These are phyloP conservation scores for Xylaria bambusicola DNA, from an alignment of 495 filamentous ascomycete species.

Conservation along the genomic window DNA sequence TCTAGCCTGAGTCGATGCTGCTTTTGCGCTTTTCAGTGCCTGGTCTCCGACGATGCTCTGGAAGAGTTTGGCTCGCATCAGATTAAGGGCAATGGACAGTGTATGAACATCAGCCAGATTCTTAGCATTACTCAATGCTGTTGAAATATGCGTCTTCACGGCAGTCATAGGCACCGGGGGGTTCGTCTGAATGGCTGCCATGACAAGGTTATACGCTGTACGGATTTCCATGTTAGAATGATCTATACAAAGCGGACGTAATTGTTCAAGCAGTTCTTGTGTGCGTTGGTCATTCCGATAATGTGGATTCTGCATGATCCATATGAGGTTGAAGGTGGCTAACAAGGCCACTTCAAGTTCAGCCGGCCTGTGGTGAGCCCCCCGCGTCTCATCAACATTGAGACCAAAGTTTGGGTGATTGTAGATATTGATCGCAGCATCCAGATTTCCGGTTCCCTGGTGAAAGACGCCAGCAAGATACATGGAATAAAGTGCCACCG, in stretches of 20 bases:
- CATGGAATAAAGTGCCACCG: constrained; percentile 43
- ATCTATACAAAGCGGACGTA: constrained; percentile 67
- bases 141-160: constrained; percentile 75
- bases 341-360: constrained; percentile 73
- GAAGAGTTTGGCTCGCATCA: constrained; percentile 88
- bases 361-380: constrained; percentile 48
- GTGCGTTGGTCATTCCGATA: constrained; percentile 51
- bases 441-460: constrained; percentile 76
- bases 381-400: constrained; percentile 40
- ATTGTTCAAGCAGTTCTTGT: constrained; percentile 59
- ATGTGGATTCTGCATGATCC: constrained; percentile 71
- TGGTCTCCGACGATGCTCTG: constrained; percentile 83
- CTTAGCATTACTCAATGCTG: constrained; percentile 52
- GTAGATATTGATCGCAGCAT: constrained; percentile 66
- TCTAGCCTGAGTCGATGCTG: constrained; percentile 71
- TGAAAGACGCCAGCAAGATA: constrained; percentile 77
- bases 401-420: constrained; percentile 59
- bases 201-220: constrained; percentile 76
- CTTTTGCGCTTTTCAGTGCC: constrained; percentile 82
- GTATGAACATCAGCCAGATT: constrained; percentile 71
- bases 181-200: constrained; percentile 63
- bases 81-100: constrained; percentile 75
- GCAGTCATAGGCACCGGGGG: constrained; percentile 60
- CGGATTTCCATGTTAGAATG: constrained; percentile 73
- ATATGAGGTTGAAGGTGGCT: constrained; percentile 75